Base-by-base conservation (phyloP, 2,329 filamentous ascomycete genomes). In the Colletotrichum sp. region DNA sequence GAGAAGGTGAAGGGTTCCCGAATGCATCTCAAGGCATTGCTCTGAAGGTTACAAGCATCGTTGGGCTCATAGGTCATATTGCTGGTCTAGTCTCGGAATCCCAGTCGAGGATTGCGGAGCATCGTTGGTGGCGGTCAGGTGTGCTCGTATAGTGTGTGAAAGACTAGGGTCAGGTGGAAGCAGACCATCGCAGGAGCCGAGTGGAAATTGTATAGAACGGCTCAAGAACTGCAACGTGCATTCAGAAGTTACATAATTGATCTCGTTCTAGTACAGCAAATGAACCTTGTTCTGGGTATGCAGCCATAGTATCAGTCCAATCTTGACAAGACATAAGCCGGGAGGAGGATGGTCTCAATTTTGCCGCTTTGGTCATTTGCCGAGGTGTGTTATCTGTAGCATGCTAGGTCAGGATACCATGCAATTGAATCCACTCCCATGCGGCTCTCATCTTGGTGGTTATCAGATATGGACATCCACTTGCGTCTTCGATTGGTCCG, bases 401-500 rank as follows among this genome's bases (percentile, higher is more conserved):
- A 44, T 44, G 9, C 39, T 44, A n/a, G 39, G 3, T n/a, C 9
- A n/a, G 36, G 8, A n/a, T n/a, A n/a, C 2, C 39, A n/a, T 44
- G 19, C 19, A n/a, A n/a, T 19, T 1, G 39, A 44, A 44, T 2
- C 19, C 19, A 44, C 19, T 44, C 1, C 39, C 39, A 44, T 44
- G 39, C 39, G 1, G 2, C 39, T n/a, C 9, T n/a, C 19, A 12
- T 44, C 39, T n/a, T n/a, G 39, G 2, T 4, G 1, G 0, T n/a
- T 4, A 44, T 44, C 39, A 44, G 39, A n/a, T n/a, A n/a, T 44
- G 39, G 19, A 44, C 9, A 12, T 44, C 1, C 19, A 6, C 1
- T n/a, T 44, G 0, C 5, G 1, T n/a, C 19, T 11, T 44, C 1
- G 19, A 44, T 44, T 44, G 39, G 39, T 44, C 19, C 39, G 39